Evolutionary conservation across 108 stramenopile genomes (phyloP).

Genomic region (Cyclotella baltica): DNA sequence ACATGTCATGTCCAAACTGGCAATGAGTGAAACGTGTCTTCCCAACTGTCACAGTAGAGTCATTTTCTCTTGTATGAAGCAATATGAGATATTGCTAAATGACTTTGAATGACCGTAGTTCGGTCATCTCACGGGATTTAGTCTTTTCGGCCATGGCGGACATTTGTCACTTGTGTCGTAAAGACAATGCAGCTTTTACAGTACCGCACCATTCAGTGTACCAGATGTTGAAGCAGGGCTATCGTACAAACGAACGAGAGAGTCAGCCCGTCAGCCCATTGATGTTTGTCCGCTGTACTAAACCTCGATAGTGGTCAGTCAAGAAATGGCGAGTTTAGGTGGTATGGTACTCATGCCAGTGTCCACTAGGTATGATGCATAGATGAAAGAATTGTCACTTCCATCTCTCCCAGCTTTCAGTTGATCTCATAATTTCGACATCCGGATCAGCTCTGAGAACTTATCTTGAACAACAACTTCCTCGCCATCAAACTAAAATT

Average conservation of each 20-base stretch:
- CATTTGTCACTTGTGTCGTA: no score
- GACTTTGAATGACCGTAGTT: no score
- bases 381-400: background rate
- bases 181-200: no score
- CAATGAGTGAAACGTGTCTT: background rate
- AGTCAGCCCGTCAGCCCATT: no score
- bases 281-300: no score
- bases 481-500: background rate
- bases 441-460: background rate
- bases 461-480: background rate
- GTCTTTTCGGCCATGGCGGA: no score
- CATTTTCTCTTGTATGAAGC: background rate
- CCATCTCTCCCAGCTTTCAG: background rate
- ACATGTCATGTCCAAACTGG: background rate
- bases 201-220: no score
- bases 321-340: background rate
- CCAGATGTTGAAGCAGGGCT: no score
- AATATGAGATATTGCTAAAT: background rate
- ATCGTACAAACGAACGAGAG: no score
- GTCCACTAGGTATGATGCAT: no score
- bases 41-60: background rate
- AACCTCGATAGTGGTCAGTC: no score
- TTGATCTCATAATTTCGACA: background rate
- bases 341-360: background rate
- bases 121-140: no score